Percentiles rank a stretch among this genome's conserved stretches.
phyloP scores from a whole-genome alignment of 2,329 filamentous ascomycete genomes.

The Hymenoscyphus repandus region DNA sequence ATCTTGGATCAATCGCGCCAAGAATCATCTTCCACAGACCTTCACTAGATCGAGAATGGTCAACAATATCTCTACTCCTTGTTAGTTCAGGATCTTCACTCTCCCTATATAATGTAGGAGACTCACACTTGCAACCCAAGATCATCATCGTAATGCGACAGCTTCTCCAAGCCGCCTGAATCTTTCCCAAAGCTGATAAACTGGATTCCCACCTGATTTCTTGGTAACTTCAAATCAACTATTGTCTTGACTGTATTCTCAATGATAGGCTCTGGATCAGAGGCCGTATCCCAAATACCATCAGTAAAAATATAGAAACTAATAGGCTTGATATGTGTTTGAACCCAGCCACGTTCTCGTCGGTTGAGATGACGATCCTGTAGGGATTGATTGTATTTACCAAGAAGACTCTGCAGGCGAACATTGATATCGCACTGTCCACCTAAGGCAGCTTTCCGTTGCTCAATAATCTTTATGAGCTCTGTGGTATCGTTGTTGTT shows the following conservation, averaged over 20 bases:
- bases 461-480: constrained; percentile 1
- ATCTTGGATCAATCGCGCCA: constrained; percentile 5
- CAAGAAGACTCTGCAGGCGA: not conserved
- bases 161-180: not conserved
- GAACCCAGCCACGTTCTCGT: not conserved
- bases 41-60: constrained; percentile 2
- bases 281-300: constrained; percentile 3
- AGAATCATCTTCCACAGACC: constrained; percentile 9
- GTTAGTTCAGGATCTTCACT: not conserved
- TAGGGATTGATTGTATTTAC: not conserved
- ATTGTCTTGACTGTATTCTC: constrained; percentile 1
- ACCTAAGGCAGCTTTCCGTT: not conserved
- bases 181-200: constrained; percentile 20
- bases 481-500: not conserved
- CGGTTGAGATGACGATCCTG: not conserved
- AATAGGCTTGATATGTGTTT: not conserved
- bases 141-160: constrained; percentile 7
- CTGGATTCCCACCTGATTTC: constrained; percentile 16
- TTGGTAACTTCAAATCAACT: not conserved
- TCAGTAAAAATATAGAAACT: constrained; percentile 11
- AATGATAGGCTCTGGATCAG: constrained; percentile 1
- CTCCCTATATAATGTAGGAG: not conserved
- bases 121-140: constrained; percentile 10
- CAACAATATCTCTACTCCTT: constrained; percentile 8
- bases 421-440: constrained; percentile 3